A percentile compares a stretch with the other conserved stretches of the same genome.
Conservation (phyloP, 345 rosid genomes). For the Eucalyptus caleyi region DNA sequence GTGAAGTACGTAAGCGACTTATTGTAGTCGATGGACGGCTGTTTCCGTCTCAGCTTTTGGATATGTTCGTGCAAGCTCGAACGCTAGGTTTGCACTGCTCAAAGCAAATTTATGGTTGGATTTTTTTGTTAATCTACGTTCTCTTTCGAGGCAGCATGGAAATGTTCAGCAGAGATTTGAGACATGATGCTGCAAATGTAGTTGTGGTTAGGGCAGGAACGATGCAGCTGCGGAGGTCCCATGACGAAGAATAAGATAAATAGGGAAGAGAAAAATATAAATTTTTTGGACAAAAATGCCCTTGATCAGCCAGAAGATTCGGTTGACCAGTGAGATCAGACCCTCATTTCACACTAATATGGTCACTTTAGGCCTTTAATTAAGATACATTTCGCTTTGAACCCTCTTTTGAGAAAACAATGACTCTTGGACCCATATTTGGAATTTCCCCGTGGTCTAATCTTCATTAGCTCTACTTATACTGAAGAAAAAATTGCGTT, state of each 20-base stretch:
- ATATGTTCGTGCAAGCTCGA: not conserved
- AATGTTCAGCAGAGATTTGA: not conserved
- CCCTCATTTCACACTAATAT: too few species aligned
- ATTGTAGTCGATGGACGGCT: not conserved
- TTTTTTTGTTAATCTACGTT: not conserved
- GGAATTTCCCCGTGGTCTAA: not conserved
- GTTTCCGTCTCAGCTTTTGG: not conserved
- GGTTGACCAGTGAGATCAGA: rapidly evolving
- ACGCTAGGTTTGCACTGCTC: not conserved
- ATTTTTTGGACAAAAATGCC: not conserved
- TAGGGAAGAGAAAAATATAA: not conserved
- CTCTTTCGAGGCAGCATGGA: not conserved
- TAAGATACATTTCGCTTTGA: too few species aligned
- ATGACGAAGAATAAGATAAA: not conserved
- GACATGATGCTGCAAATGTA: not conserved
- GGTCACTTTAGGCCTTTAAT: too few species aligned
- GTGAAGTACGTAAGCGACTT: not conserved
- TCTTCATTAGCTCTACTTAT: too few species aligned
- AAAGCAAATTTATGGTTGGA: not conserved
- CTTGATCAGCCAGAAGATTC: not conserved
- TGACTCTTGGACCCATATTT: rapidly evolving
- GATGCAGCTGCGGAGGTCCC: not conserved
- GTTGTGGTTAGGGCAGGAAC: not conserved
- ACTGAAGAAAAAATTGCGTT: not conserved
- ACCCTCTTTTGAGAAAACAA: not conserved